Percentiles rank a stretch among this genome's conserved stretches.
Conservation (phyloP, 139 green algal genomes). For the Picochlorum sp. region DNA sequence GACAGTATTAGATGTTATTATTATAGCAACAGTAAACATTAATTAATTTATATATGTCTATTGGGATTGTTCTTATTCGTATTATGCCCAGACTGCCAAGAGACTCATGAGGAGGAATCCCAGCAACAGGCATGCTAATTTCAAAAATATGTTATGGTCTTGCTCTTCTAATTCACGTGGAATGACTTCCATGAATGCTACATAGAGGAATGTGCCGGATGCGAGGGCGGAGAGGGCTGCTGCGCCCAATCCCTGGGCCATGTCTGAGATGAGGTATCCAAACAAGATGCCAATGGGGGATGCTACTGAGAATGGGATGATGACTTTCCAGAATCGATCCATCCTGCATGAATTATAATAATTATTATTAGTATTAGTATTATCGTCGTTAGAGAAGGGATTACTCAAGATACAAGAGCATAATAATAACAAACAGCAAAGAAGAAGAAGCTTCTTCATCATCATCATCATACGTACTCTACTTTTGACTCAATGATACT, state of each 20-base stretch:
- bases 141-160: slow-evolving; percentile 22
- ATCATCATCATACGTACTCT: background rate
- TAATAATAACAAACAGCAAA: background rate
- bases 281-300: slow-evolving; percentile 61
- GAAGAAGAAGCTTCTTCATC: too few species aligned
- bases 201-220: slow-evolving; percentile 74
- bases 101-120: slow-evolving; percentile 68
- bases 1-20: background rate
- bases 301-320: slow-evolving; percentile 53
- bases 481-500: slow-evolving; percentile 52
- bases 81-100: slow-evolving; percentile 67
- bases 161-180: slow-evolving; percentile 52
- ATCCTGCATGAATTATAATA: slow-evolving; percentile 13
- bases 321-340: slow-evolving; percentile 56
- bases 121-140: slow-evolving; percentile 48
- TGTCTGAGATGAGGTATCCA: slow-evolving; percentile 42
- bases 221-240: slow-evolving; percentile 57
- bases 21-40: background rate
- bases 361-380: too few species aligned
- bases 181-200: slow-evolving; percentile 77
- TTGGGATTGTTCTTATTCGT: background rate
- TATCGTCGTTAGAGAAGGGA: background rate
- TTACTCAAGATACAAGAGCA: background rate
- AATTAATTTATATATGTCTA: background rate
- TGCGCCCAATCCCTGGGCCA: slow-evolving; percentile 32